phyloP scores from a whole-genome alignment of 257 asterid genomes.

The Solanum peruvianum region DNA sequence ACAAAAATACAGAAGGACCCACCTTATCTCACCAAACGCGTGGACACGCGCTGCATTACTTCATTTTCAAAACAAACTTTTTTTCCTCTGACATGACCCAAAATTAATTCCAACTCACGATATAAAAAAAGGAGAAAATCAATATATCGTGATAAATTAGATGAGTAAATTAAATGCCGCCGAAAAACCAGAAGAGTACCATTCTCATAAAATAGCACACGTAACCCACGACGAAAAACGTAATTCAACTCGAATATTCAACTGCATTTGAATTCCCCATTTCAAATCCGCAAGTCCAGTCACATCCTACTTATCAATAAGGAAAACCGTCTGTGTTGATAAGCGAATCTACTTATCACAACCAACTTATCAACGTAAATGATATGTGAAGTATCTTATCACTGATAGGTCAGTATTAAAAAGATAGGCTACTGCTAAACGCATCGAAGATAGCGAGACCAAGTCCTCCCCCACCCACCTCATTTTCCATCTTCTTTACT shows the following conservation, averaged over 20 bases:
- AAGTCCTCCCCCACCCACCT: constrained; percentile 52
- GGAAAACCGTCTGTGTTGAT: constrained; percentile 16
- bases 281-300: constrained; percentile 74
- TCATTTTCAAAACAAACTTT: background rate
- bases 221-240: constrained; percentile 1
- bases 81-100: background rate
- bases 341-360: rapidly evolving
- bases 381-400: rapidly evolving
- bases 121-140: background rate
- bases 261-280: constrained; percentile 49
- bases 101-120: background rate
- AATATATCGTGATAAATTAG: constrained; percentile 2
- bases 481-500: constrained; percentile 1
- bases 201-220: background rate
- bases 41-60: background rate
- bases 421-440: constrained; percentile 74
- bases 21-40: background rate
- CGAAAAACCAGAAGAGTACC: constrained; percentile 5
- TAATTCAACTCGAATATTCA: constrained; percentile 64
- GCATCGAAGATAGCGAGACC: constrained; percentile 99
- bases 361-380: rapidly evolving
- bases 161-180: constrained; percentile 1
- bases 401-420: constrained; percentile 48
- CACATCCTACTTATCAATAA: constrained; percentile 39
- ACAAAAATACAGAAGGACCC: background rate